Base-by-base conservation (phyloP, 352 stramenopile species). In the Phytophthora megakarya region DNA sequence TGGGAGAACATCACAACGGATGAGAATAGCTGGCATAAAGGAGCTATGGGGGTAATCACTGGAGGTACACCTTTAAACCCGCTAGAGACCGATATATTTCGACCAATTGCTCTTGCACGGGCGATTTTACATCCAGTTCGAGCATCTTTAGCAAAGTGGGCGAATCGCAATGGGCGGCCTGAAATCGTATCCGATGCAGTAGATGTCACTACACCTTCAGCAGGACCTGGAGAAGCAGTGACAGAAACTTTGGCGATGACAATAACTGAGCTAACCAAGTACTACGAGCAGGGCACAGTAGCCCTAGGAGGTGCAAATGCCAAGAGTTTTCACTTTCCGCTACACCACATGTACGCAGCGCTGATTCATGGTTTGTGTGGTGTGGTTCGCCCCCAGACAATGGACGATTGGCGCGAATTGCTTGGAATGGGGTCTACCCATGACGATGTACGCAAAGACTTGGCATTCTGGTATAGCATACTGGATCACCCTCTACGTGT, bases 261-360 rank as follows among this genome's bases (percentile, higher is more conserved):
- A 2, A 52, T 62, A 22, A 37, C 60, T n/a, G 54, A 70, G 26
- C 23, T 85, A 26, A 55, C 75, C 28, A 63, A 62, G 12, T 82
- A 78, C 30, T 83, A 88, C 25, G 71, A 85, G 22, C 67, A 70
- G n/a, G 61, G 50, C 3, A 65, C 51, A 15, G 33, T 72, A 30
- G 53, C 59, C 12, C 18, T 63, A 18, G 50, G 65, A 57, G 66
- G 65, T 25, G 55, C 71, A n/a, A 76, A 59, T 63, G 76, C 81
- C 30, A 80, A 76, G 30, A 94, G 86, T 42, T 86, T 92, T 48
- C 86, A 94, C 49, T 69, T 91, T 49, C 82, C 84, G 18, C 67
- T 94, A 10, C 83, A 94, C 63, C 86, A 91, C 58, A 88, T 94
- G 80, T 87, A 83, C 26, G 80, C 81, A 22, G 75, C 80, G 16